These are phyloP conservation scores for Trametes coccinea DNA, from an alignment of 768 basidiomycete species.

Conservation along the genomic window DNA sequence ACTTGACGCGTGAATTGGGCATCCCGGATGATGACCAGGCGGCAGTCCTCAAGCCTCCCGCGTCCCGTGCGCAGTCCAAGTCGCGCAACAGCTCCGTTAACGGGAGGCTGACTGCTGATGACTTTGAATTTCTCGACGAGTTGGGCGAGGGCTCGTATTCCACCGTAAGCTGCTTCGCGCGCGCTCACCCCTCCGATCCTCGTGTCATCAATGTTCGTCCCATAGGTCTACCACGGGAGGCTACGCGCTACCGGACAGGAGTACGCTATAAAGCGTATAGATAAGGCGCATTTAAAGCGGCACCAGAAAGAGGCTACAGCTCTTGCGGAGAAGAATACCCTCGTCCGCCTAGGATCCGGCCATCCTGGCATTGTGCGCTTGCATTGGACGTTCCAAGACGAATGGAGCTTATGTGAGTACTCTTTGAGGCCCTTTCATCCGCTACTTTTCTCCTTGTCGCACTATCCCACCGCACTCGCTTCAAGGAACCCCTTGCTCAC, in stretches of 20 bases:
- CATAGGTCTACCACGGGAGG: conserved; percentile 58
- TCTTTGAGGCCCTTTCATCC: neutral
- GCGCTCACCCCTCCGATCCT: neutral
- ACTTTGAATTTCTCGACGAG: conserved; percentile 73
- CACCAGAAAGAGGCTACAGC: conserved; percentile 79
- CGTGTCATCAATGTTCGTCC: neutral
- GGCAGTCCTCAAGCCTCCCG: conserved; percentile 18
- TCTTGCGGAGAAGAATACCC: conserved; percentile 77
- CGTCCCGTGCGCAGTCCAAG: conserved; percentile 35
- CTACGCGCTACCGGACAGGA: conserved; percentile 56
- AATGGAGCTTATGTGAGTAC: conserved; percentile 76
- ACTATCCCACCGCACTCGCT: neutral
- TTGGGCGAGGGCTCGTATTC: conserved; percentile 85
- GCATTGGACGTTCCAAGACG: conserved; percentile 85
- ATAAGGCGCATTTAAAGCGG: conserved; percentile 79
- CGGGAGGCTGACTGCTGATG: conserved; percentile 48
- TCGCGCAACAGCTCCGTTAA: conserved; percentile 50
- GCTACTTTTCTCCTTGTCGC: neutral
- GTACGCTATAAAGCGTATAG: conserved; percentile 80
- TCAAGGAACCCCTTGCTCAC: too few species aligned
- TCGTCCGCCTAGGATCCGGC: conserved; percentile 60
- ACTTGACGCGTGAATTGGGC: conserved; percentile 60
- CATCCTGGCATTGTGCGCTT: conserved; percentile 84
- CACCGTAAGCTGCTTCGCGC: conserved; percentile 49
- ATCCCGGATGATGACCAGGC: conserved; percentile 33